Evolutionary conservation across 352 stramenopile species (phyloP).

Genomic region (Plasmopara halstedii): DNA sequence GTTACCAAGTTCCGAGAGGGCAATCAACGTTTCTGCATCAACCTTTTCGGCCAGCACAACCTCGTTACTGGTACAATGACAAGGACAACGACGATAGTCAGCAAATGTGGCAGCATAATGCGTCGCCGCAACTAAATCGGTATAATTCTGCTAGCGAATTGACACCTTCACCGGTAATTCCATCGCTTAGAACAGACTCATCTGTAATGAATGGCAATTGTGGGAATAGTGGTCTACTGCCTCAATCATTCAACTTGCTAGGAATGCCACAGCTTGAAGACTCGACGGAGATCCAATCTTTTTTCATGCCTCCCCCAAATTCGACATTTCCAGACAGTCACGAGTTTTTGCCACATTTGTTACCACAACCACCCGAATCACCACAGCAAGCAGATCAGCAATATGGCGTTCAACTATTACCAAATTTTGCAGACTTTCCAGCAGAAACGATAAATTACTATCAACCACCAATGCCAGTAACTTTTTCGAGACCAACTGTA

Average conservation of each 20-base stretch:
- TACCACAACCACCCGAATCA: neutral
- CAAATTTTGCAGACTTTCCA: constrained; percentile 11
- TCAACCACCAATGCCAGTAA: neutral
- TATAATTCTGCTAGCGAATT: neutral
- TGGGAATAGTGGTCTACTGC: neutral
- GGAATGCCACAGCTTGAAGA: constrained; percentile 23
- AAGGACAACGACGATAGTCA: constrained; percentile 12
- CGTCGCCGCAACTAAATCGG: neutral
- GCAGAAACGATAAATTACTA: constrained; percentile 10
- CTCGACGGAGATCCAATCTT: constrained; percentile 18
- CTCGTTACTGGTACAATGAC: constrained; percentile 7
- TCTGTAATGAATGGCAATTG: neutral
- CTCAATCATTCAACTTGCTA: constrained; percentile 7
- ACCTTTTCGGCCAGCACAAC: constrained; percentile 2
- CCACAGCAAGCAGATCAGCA: constrained; percentile 9
- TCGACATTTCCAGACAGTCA: constrained; percentile 1
- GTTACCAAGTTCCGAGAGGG: constrained; percentile 9
- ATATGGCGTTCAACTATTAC: constrained; percentile 2
- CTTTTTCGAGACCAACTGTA: constrained; percentile 3
- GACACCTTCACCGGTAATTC: constrained; percentile 1
- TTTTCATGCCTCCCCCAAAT: constrained; percentile 11
- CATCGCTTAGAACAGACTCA: constrained; percentile 9
- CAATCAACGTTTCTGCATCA: constrained; percentile 9
- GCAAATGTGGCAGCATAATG: neutral
- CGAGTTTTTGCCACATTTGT: constrained; percentile 1